These are phyloP conservation scores for Citrullus amarus DNA, from an alignment of 306 rosid genomes.

Conservation along the genomic window DNA sequence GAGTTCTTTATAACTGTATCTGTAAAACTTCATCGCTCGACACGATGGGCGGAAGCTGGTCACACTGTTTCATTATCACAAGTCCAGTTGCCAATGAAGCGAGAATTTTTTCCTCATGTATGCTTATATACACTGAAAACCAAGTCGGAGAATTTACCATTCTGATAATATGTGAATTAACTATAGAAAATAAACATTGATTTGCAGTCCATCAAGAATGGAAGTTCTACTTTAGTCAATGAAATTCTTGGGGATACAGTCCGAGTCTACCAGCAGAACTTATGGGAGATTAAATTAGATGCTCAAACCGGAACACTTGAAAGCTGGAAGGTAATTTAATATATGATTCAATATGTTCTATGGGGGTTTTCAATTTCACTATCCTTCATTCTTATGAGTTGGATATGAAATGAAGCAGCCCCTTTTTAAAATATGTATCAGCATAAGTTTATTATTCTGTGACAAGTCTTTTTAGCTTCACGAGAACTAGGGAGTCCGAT, in stretches of 20 bases:
- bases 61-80: conserved; percentile 70
- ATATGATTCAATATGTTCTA: not conserved
- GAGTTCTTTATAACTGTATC: conserved; percentile 51
- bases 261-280: conserved; percentile 37
- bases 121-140: not conserved
- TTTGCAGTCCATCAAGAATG: conserved; percentile 47
- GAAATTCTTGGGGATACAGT: conserved; percentile 46
- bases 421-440: not conserved
- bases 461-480: not conserved
- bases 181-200: conserved; percentile 4
- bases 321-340: conserved; percentile 72
- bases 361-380: not conserved
- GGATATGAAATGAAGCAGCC: not conserved
- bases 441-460: not conserved
- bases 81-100: conserved; percentile 58
- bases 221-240: conserved; percentile 22
- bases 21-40: conserved; percentile 52
- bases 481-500: conserved; percentile 3
- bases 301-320: conserved; percentile 56
- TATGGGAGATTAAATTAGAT: conserved; percentile 66
- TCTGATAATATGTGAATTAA: not conserved
- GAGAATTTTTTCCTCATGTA: conserved; percentile 51
- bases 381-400: not conserved
- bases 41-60: conserved; percentile 77
- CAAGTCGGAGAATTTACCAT: conserved; percentile 7